A percentile compares a stretch with the other conserved stretches of the same genome.
Evolutionary conservation across 176 grass and related monocot genomes (phyloP).

Genomic region (Bolboschoenus planiculmis): DNA sequence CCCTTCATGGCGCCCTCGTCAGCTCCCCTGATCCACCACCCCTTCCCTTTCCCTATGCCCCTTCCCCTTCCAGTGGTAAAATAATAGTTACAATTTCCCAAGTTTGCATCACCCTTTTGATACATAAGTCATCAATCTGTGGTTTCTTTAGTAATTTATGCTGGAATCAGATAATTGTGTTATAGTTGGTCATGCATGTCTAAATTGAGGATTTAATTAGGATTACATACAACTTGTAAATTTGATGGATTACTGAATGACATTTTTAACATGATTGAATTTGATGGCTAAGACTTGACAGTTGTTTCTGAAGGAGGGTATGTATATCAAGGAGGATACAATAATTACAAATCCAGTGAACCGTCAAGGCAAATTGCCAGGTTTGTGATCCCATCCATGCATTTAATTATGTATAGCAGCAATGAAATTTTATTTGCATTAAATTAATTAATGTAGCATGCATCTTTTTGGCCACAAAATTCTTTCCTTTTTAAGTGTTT

Average conservation of each 20-base stretch:
- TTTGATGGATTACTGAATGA: not conserved
- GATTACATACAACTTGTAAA: not conserved
- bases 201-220: not conserved
- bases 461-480: not conserved
- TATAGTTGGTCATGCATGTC: not conserved
- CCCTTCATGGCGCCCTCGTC: constrained; percentile 48
- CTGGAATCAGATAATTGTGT: not conserved
- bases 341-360: constrained; percentile 37
- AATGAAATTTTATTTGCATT: not conserved
- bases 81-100: not conserved
- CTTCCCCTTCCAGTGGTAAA: not conserved
- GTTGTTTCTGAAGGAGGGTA: constrained; percentile 46
- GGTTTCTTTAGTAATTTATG: not conserved
- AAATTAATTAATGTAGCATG: not conserved
- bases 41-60: not conserved
- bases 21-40: constrained; percentile 18
- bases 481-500: not conserved
- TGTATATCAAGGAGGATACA: constrained; percentile 28
- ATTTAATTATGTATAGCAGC: not conserved
- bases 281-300: constrained; percentile 15
- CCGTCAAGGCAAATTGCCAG: constrained; percentile 31
- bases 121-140: not conserved
- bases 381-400: constrained; percentile 16
- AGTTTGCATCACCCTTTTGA: not conserved
- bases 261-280: constrained; percentile 14